Conservation (phyloP, 768 basidiomycete genomes). For the Amanita pseudoporphyria region DNA sequence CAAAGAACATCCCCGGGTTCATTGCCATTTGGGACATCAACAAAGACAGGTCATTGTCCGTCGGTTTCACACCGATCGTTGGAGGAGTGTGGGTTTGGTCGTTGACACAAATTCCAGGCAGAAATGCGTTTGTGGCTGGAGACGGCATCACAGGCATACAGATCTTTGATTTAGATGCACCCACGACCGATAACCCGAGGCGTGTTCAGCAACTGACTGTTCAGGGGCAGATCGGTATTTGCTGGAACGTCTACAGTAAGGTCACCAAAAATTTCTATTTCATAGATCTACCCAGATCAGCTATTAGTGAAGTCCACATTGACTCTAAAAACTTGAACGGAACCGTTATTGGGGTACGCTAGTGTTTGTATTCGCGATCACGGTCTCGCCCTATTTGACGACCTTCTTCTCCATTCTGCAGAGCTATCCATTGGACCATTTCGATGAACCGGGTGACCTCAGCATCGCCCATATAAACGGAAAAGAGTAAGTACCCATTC, state of each 20-base stretch:
- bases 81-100: conserved; percentile 42
- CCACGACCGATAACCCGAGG: not conserved
- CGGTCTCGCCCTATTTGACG: not conserved
- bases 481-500: conserved; percentile 23
- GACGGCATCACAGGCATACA: conserved; percentile 30
- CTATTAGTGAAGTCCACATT: conserved; percentile 36
- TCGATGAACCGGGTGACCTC: conserved; percentile 28
- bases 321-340: conserved; percentile 34
- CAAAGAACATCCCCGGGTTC: conserved; percentile 34
- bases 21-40: conserved; percentile 41
- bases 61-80: conserved; percentile 25
- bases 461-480: conserved; percentile 27
- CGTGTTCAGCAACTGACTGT: conserved; percentile 20
- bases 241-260: conserved; percentile 32
- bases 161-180: conserved; percentile 24
- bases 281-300: conserved; percentile 29
- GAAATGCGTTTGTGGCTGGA: conserved; percentile 29
- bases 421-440: not conserved
- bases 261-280: conserved; percentile 36
- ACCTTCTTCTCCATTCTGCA: not conserved
- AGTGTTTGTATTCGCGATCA: not conserved
- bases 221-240: conserved; percentile 29
- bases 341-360: conserved; percentile 20
- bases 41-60: conserved; percentile 32
- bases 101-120: conserved; percentile 30